Percentiles rank a stretch among this genome's conserved stretches.
phyloP scores from a whole-genome alignment of 1,139 yeast species.

The Nakaseomyces glabratus region DNA sequence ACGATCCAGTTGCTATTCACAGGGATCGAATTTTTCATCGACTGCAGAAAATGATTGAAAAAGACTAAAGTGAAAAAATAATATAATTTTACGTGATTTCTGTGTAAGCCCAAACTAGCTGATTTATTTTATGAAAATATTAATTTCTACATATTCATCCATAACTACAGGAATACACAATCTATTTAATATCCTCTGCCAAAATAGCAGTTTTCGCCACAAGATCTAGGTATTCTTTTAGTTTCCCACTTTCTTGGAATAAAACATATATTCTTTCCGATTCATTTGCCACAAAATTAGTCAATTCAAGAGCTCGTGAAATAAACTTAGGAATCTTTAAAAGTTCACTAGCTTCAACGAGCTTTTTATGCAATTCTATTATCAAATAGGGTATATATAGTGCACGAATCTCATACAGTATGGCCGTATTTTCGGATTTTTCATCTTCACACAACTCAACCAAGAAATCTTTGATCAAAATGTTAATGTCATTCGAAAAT shows the following conservation, averaged over 20 bases:
- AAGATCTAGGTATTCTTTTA: slow-evolving; percentile 51
- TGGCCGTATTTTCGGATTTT: slow-evolving; percentile 20
- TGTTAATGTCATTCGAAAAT: slow-evolving; percentile 20
- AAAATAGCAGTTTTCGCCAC: slow-evolving; percentile 51
- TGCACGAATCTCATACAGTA: slow-evolving; percentile 40
- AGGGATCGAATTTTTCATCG: slow-evolving; percentile 54
- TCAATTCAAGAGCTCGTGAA: slow-evolving; percentile 48
- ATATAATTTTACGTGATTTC: not conserved
- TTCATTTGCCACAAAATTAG: slow-evolving; percentile 47
- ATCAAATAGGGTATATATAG: slow-evolving; percentile 68
- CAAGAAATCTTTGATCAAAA: slow-evolving; percentile 26
- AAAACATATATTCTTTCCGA: slow-evolving; percentile 41
- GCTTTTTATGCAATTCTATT: slow-evolving; percentile 50
- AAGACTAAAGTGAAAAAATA: slow-evolving; percentile 30
- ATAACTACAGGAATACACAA: not conserved
- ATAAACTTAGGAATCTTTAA: slow-evolving; percentile 34
- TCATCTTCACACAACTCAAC: slow-evolving; percentile 28
- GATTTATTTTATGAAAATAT: not conserved
- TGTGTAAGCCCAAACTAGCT: slow-evolving; percentile 36
- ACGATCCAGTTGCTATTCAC: slow-evolving; percentile 53
- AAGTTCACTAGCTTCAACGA: slow-evolving; percentile 36
- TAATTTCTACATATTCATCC: not conserved
- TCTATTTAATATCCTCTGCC: slow-evolving; percentile 28
- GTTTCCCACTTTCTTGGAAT: slow-evolving; percentile 51
- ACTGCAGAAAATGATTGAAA: slow-evolving; percentile 42